Base-by-base conservation (phyloP, 192 early-diverging fungal genomes). In the Rhizoclosmatium globosum region DNA sequence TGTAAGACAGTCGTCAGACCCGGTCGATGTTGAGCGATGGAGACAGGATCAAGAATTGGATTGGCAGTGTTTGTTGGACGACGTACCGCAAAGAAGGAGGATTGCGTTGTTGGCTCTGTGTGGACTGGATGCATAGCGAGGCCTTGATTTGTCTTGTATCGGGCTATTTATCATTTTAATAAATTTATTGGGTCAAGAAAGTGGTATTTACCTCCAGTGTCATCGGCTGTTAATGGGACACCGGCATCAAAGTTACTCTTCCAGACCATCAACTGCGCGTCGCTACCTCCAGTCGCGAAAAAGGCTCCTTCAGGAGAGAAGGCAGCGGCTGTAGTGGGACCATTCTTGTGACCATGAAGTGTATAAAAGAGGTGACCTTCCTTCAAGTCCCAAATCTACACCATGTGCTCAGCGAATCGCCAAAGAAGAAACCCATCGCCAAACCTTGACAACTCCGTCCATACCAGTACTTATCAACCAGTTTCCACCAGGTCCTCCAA, bases 311-410 rank as follows among this genome's bases (percentile, higher is more conserved):
- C 64, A 3, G 86, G 86, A 1, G 87, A 87, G 72, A 89, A 91
- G 17, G 82, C 79, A 1, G 90, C 89, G 43, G 89, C 77, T 2
- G 87, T 87, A 0, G 90, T 91, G 15, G 90, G 86, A 3, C 89
- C 90, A 48, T 81, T 31, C 64, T 87, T 84, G 77, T 91, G 90
- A 3, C 90, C 90, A 75, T 91, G 86, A 15, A 91, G 79, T 23
- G 90, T 89, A 76, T 91, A 91, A 61, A 89, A 89, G 47, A 91
- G 71, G 74, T 89, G 89, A 0, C 90, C 90, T 79, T 91, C 90
- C 61, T 87, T 87, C 38, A 91, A 48, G 79, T 91, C 90, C 89
- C 89, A 91, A 64, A 91, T 85, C 85, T 88, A 47, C 17, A 44
- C n/a, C 71, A 53, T 3, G 17, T 58, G 15, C 0, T 15, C 57